Conservation (phyloP, 2,329 filamentous ascomycete genomes). For the Fusarium udum region DNA sequence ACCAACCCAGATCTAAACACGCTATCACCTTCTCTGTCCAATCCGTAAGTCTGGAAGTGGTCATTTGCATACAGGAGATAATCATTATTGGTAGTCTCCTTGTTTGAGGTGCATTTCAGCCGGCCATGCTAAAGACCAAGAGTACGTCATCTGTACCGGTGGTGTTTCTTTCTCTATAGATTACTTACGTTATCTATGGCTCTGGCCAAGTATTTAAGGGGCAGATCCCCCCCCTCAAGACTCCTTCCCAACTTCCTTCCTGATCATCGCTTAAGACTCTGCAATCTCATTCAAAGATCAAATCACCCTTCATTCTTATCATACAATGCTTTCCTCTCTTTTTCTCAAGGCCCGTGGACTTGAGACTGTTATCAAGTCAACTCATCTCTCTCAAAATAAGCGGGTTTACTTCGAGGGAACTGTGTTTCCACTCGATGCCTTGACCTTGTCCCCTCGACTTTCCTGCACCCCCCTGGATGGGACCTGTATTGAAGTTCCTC, state of each 20-base stretch:
- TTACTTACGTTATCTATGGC: background rate
- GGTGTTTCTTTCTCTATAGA: background rate
- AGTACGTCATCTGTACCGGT: background rate
- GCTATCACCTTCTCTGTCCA: background rate
- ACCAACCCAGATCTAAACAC: background rate
- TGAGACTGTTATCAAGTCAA: background rate
- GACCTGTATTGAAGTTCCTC: background rate
- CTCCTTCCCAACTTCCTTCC: background rate
- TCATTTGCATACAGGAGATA: background rate
- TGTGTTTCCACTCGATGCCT: background rate
- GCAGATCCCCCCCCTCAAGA: background rate
- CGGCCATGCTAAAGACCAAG: background rate
- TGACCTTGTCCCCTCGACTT: background rate
- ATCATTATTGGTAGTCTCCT: background rate
- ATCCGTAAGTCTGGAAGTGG: background rate
- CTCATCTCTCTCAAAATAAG: background rate
- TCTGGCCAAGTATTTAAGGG: background rate
- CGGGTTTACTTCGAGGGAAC: fast-evolving
- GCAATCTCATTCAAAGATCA: background rate
- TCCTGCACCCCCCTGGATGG: background rate
- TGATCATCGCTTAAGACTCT: background rate
- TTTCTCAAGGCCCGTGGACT: background rate
- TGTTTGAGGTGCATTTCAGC: background rate
- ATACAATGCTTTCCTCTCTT: background rate
- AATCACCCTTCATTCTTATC: background rate